phyloP scores from a whole-genome alignment of 2,329 filamentous ascomycete genomes.

The Pseudogymnoascus destructans region DNA sequence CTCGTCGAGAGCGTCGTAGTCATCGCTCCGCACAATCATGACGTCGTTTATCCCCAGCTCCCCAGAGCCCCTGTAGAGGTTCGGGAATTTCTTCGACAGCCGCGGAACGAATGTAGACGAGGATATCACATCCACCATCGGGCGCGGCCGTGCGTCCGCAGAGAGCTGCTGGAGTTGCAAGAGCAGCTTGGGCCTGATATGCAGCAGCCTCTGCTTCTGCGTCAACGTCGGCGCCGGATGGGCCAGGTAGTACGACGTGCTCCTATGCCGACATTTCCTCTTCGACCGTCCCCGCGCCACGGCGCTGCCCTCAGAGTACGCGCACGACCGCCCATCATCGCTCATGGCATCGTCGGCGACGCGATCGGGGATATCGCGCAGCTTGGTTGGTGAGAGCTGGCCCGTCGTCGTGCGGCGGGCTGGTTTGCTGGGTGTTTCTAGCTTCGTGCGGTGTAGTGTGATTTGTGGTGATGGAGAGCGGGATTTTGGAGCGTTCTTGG shows the following conservation, averaged over 20 bases:
- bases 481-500: conserved; percentile 26
- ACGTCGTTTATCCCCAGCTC: conserved; percentile 56
- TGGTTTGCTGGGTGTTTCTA: background rate
- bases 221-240: conserved; percentile 49
- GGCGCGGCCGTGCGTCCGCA: conserved; percentile 46
- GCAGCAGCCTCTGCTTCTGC: conserved; percentile 43
- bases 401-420: background rate
- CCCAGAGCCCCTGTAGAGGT: conserved; percentile 49
- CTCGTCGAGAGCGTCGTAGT: conserved; percentile 52
- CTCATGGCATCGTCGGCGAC: background rate
- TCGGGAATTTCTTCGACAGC: conserved; percentile 47
- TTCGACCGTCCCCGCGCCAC: conserved; percentile 29
- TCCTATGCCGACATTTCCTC: conserved; percentile 38
- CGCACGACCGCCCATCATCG: background rate
- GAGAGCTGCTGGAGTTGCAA: conserved; percentile 60
- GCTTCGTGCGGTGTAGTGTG: conserved; percentile 16
- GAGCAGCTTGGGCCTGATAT: conserved; percentile 53
- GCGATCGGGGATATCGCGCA: conserved; percentile 23
- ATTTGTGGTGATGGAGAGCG: conserved; percentile 13
- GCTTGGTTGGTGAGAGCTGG: conserved; percentile 13
- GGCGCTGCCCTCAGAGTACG: conserved; percentile 33
- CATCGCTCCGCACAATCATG: conserved; percentile 56
- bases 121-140: conserved; percentile 61
- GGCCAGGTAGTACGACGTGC: conserved; percentile 53
- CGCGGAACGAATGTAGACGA: conserved; percentile 49